Evolutionary conservation across 179 eudicot genomes (phyloP), one percentile per base, ranked within the genome.

Genomic region (Silene coronaria): DNA sequence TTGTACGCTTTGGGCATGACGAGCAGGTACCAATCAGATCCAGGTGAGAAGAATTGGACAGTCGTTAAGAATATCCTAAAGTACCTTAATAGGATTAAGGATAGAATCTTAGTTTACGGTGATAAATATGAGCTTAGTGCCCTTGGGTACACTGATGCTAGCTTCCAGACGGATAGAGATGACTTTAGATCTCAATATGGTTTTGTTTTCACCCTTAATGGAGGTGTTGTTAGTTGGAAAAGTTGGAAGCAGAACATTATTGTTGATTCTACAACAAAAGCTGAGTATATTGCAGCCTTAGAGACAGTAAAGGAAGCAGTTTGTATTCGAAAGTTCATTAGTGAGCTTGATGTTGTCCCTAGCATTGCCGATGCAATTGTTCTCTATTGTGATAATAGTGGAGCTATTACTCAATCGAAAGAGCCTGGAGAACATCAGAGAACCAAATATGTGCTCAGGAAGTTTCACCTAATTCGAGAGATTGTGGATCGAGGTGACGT

Each of bases 391-490:
- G 70, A 74, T 14, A 74, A 63, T 22, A 63, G n/a, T 74, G 45
- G 70, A 17, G 63, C 64, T 5, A 38, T 9, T 38, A 12, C 45
- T 38, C 45, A 38, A 9, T 11, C 12, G 5, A 8, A 38, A 0
- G 12, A 9, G 45, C 12, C 45, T 8, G 9, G 12, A 12, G 1
- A 5, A 38, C 45, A 38, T 5, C 5, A 10, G 0, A 75, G 23
- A 24, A 46, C 73, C 66, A 80, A 60, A 70, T 76, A 75, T 22
- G 22, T 64, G 11, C 82, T 67, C 11, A 38, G 12, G 9, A 38
- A 38, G 0, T 9, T 3, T 38, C 45, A 38, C 5, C 2, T 38
- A 5, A 80, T 80, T 17, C 45, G 72, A 24, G 76, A 80, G 8
- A 45, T 75, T 0, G 13, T 32, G 10, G 76, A 64, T 3, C 3